phyloP scores from a whole-genome alignment of 768 basidiomycete genomes.

The Suillus alpinus region DNA sequence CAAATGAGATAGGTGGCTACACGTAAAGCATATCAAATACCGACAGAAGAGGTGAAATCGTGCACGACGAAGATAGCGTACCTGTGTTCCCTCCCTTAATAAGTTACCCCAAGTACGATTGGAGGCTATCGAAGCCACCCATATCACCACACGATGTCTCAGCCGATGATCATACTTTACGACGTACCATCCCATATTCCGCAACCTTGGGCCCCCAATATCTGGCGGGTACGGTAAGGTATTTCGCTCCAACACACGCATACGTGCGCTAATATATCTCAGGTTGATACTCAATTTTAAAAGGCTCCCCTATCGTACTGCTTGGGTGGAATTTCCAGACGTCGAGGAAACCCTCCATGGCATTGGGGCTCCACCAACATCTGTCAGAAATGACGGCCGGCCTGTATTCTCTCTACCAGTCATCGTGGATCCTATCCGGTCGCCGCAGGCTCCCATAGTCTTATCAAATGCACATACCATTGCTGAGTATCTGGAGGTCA shows the following conservation, averaged over 20 bases:
- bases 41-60: background rate
- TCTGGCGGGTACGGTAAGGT: slow-evolving; percentile 66
- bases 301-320: slow-evolving; percentile 63
- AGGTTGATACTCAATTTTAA: slow-evolving; percentile 81
- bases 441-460: slow-evolving; percentile 44
- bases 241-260: background rate
- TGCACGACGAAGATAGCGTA: background rate
- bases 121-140: background rate
- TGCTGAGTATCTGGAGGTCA: slow-evolving; percentile 67
- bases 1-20: background rate
- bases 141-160: slow-evolving; percentile 31
- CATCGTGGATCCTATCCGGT: slow-evolving; percentile 55
- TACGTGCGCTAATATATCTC: background rate
- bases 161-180: slow-evolving; percentile 60
- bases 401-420: slow-evolving; percentile 70
- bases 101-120: slow-evolving; percentile 8
- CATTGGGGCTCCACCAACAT: slow-evolving; percentile 59
- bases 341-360: slow-evolving; percentile 58
- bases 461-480: slow-evolving; percentile 61
- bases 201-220: slow-evolving; percentile 74
- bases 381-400: slow-evolving; percentile 51
- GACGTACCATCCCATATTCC: slow-evolving; percentile 59
- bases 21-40: slow-evolving; percentile 3
- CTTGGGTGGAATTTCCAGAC: slow-evolving; percentile 69
- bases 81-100: slow-evolving; percentile 8